These are phyloP conservation scores for Asterophora lycoperdoides DNA, from an alignment of 768 basidiomycete genomes.

Conservation along the genomic window DNA sequence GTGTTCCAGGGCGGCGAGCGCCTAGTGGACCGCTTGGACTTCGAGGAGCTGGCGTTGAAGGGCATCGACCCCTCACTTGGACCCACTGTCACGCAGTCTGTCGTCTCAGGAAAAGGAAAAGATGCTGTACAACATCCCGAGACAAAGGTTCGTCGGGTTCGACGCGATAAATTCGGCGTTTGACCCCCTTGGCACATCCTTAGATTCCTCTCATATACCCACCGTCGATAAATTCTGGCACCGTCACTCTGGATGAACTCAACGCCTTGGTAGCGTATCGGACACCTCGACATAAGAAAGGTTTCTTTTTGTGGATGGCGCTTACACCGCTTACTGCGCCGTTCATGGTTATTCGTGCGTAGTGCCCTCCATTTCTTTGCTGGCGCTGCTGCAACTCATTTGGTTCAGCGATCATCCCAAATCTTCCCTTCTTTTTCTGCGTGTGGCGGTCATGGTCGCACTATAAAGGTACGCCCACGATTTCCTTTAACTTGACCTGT, in stretches of 20 bases:
- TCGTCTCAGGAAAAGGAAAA: constrained; percentile 12
- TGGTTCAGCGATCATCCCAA: constrained; percentile 67
- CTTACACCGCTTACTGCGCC: constrained; percentile 72
- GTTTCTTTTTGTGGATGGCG: constrained; percentile 62
- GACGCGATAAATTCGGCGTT: too few species aligned
- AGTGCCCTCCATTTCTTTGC: neutral
- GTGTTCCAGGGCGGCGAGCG: constrained; percentile 63
- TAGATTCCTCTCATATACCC: constrained; percentile 71
- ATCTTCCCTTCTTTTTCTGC: constrained; percentile 83
- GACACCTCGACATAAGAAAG: constrained; percentile 59
- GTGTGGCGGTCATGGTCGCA: constrained; percentile 84
- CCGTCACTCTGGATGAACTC: constrained; percentile 42
- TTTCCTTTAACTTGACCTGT: neutral
- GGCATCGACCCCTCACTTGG: constrained; percentile 66
- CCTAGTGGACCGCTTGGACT: constrained; percentile 67
- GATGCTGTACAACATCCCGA: constrained; percentile 18
- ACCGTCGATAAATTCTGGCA: constrained; percentile 33
- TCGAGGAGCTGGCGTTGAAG: constrained; percentile 76
- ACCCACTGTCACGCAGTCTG: constrained; percentile 38
- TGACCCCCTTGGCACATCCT: too few species aligned
- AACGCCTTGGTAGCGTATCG: constrained; percentile 47
- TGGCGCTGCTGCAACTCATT: neutral
- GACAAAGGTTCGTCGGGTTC: constrained; percentile 1
- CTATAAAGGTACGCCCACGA: constrained; percentile 53
- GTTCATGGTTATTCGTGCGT: constrained; percentile 71